phyloP scores from a whole-genome alignment of 441 rosid genomes.

The Biscutella laevigata region DNA sequence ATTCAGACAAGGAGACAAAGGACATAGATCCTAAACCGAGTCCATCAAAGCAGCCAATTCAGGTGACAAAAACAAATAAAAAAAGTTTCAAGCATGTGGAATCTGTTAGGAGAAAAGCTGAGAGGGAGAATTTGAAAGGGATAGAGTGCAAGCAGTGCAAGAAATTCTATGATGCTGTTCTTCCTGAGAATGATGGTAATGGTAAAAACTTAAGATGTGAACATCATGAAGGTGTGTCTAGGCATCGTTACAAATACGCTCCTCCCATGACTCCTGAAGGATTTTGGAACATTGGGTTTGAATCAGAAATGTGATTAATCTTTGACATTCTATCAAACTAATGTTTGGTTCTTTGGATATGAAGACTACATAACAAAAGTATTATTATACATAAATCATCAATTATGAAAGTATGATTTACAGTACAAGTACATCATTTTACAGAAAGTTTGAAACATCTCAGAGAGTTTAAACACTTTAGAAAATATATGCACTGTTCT shows the following conservation, averaged over 20 bases:
- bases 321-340: not conserved
- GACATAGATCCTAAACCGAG: constrained; percentile 41
- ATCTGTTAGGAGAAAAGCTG: constrained; percentile 73
- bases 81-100: constrained; percentile 61
- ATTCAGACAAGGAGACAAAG: constrained; percentile 69
- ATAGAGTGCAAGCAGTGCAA: constrained; percentile 89
- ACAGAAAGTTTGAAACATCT: not conserved
- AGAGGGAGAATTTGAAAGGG: constrained; percentile 67
- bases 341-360: constrained; percentile 9
- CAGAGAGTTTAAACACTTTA: not conserved
- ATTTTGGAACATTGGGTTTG: constrained; percentile 93
- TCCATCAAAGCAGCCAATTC: constrained; percentile 32
- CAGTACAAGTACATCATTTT: not conserved
- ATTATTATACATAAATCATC: not conserved
- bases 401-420: not conserved
- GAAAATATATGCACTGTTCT: not conserved
- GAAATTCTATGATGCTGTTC: constrained; percentile 92
- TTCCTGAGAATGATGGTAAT: constrained; percentile 36
- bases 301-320: constrained; percentile 63
- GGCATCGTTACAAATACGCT: constrained; percentile 72
- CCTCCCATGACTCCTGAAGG: constrained; percentile 95
- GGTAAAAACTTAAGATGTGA: constrained; percentile 53
- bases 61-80: constrained; percentile 30
- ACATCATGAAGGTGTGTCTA: constrained; percentile 90
- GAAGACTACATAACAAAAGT: not conserved